Base-by-base conservation (phyloP, 768 basidiomycete genomes). In the Mrakia gelida region DNA sequence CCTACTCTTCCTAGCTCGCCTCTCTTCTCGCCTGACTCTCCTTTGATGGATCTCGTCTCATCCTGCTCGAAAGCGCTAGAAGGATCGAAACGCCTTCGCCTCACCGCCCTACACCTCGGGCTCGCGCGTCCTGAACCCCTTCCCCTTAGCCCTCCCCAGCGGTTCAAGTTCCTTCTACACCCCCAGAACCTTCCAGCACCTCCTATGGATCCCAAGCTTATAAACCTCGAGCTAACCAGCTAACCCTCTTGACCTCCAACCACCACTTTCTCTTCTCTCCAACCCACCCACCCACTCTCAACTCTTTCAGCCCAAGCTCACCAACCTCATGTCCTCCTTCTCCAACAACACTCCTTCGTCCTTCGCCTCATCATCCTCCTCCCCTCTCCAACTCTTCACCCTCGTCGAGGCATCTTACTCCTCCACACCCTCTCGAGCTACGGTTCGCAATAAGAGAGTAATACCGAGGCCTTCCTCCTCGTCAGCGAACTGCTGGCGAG, bases 391-490 rank as follows among this genome's bases (percentile, higher is more conserved):
- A 32, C 65, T 38, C 67, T 21, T 41, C 41, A 38, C 21, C 32
- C 1, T 7, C 34, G 13, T 8, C 13, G 9, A 18, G 8, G 7
- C 38, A 15, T 8, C 38, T 43, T 43, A 26, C 34, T n/a, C 34
- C 41, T 18, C 38, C 67, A 2, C 41, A 16, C 67, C 26, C 38
- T 38, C 26, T 32, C 30, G 63, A 21, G 30, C 63, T 38, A 32
- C n/a, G 18, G n/a, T 21, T 34, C 63, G 32, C 23, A 21, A 43
- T 26, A 34, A n/a, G 38, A 26, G 26, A 41, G 18, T 70, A 70
- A 70, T 70, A 70, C 67, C 67, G 6, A 16, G 67, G 32, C 34
- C 18, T 23, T 41, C 67, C 67, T 70, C 67, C 34, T n/a, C 67
- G 34, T 23, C 32, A 30, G 45, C 49, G 5, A 52, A 7, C 34